Evolutionary conservation across 1,284 basidiomycete genomes (phyloP).

Genomic region (Ganoderma lucidum): DNA sequence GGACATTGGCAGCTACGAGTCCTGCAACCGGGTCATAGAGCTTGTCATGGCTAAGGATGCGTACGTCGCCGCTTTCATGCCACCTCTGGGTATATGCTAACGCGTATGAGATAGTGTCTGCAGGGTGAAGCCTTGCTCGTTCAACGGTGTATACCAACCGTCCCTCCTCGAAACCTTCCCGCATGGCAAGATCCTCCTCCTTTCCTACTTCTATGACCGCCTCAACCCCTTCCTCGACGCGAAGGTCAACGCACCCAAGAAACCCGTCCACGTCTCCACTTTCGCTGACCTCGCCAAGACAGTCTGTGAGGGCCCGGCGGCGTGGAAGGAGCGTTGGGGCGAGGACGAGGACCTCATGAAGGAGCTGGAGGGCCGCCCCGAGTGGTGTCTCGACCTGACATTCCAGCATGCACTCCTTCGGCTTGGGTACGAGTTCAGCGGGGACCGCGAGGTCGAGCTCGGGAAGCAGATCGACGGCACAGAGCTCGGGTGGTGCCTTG

Average conservation of each 20-base stretch:
- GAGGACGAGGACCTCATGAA: constrained; percentile 63
- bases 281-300: constrained; percentile 72
- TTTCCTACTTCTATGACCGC: constrained; percentile 99
- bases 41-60: constrained; percentile 97
- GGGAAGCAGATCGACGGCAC: constrained; percentile 93
- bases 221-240: constrained; percentile 78
- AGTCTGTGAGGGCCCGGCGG: constrained; percentile 74
- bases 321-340: constrained; percentile 70
- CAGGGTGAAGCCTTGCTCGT: constrained; percentile 91
- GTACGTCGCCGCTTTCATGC: constrained; percentile 54
- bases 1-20: constrained; percentile 84
- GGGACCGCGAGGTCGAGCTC: constrained; percentile 72
- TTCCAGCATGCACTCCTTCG: constrained; percentile 92
- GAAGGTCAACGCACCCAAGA: constrained; percentile 39
- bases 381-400: constrained; percentile 95
- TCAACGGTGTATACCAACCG: constrained; percentile 98
- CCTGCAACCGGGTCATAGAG: constrained; percentile 87
- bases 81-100: constrained; percentile 12
- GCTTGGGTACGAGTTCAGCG: constrained; percentile 85
- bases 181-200: constrained; percentile 79
- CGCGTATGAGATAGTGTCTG: constrained; percentile 67
- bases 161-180: constrained; percentile 92
- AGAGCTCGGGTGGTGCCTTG: constrained; percentile 95
- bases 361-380: constrained; percentile 86
- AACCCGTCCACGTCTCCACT: constrained; percentile 63